Evolutionary conservation across 345 rosid genomes (phyloP), one percentile per base, ranked within the genome.

Genomic region (Bruguiera gymnorhiza): DNA sequence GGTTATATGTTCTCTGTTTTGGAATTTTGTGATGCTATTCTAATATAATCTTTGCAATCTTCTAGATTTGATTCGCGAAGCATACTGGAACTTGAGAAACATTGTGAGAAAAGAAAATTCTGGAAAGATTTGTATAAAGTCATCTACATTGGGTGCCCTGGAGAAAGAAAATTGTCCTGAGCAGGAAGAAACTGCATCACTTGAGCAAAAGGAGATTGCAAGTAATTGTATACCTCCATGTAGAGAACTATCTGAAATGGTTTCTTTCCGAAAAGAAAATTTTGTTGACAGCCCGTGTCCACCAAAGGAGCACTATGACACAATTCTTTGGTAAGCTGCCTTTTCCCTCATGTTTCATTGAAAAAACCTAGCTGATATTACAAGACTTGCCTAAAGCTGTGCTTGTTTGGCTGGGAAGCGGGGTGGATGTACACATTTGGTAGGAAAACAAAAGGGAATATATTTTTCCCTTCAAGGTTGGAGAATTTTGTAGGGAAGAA

Each of bases 211-310:
- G 68, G 77, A 73, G 10, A 66, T 5, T 67, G 50, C 73, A 27
- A 70, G 60, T 48, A 56, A 73, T 43, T 39, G 23, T 10, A 51
- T 69, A n/a, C 29, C 60, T 67, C 65, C 74, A 16, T 75, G 75
- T 64, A 81, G 76, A 74, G 80, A 82, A 77, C 80, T 95, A 59
- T 77, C 62, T 70, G 78, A 82, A 67, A 65, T 85, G 32, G 94
- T 95, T 50, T 86, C 94, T 21, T 95, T 95, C 73, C 83, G 58
- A 70, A 81, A 79, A 71, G 98, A 92, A 80, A 92, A 95, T 81
- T 87, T 95, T 70, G 92, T 87, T 63, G 75, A 71, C 8, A 80
- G 85, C 68, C 81, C 30, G 66, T 65, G 50, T 69, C 72, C 73
- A 31, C 77, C 63, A 4, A 81, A 74, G 36, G 82, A 81, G 76